phyloP scores from a whole-genome alignment of 1,284 basidiomycete species.

The Moniliella sp. region DNA sequence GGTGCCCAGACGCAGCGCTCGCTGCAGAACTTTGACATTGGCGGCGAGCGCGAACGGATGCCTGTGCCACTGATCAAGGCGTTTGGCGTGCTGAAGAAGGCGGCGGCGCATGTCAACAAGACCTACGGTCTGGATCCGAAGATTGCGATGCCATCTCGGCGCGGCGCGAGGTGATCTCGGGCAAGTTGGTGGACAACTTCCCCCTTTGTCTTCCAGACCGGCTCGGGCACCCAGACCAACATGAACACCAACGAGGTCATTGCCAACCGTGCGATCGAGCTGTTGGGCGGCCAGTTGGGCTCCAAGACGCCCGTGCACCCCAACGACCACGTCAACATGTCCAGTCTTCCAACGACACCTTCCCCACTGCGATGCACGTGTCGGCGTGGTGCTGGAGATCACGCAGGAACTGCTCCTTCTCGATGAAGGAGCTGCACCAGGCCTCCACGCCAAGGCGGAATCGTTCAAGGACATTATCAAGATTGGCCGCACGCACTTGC shows the following conservation, averaged over 20 bases:
- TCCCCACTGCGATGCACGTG: slow-evolving; percentile 98
- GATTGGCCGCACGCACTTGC: slow-evolving; percentile 86
- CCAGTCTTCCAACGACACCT: slow-evolving; percentile 97
- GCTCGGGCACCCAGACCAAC: too few species aligned
- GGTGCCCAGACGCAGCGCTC: slow-evolving; percentile 95
- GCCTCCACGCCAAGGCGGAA: slow-evolving; percentile 59
- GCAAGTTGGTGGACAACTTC: slow-evolving; percentile 65
- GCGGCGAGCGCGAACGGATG: slow-evolving; percentile 73
- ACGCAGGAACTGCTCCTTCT: slow-evolving; percentile 58
- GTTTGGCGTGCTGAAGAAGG: slow-evolving; percentile 92
- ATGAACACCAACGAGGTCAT: slow-evolving; percentile 97
- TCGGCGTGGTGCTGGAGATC: slow-evolving; percentile 80
- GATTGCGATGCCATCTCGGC: slow-evolving; percentile 74
- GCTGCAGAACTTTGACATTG: slow-evolving; percentile 95
- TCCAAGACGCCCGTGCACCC: slow-evolving; percentile 83
- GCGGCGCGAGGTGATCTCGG: slow-evolving; percentile 90
- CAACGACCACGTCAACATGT: slow-evolving; percentile 99
- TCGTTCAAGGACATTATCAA: slow-evolving; percentile 51
- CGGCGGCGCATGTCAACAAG: slow-evolving; percentile 75
- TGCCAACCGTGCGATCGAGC: slow-evolving; percentile 97
- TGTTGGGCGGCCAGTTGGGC: slow-evolving; percentile 83
- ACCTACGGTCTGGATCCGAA: slow-evolving; percentile 74
- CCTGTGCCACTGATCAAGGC: slow-evolving; percentile 87
- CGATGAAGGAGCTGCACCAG: slow-evolving; percentile 62
- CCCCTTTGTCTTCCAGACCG: slow-evolving; percentile 89